These are phyloP conservation scores for Fusarium staphyleae DNA, from an alignment of 2,329 filamentous ascomycete species.

Conservation along the genomic window DNA sequence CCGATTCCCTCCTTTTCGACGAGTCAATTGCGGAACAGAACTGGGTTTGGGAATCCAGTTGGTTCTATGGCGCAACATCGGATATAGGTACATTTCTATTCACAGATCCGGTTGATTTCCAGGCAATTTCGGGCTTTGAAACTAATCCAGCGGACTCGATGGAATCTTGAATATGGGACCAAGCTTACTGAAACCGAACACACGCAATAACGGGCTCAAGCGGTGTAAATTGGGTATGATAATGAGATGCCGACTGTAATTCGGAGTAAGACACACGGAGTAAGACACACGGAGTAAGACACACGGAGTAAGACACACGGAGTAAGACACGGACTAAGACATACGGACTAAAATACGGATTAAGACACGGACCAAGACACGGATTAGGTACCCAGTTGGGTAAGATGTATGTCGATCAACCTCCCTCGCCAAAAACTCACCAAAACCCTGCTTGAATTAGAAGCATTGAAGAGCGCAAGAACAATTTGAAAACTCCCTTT, in stretches of 20 bases:
- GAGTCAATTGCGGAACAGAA: not conserved
- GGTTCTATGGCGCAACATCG: slow-evolving; percentile 13
- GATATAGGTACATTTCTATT: slow-evolving; percentile 29
- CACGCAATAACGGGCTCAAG: no score
- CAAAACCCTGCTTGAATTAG: not conserved
- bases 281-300: not conserved
- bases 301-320: no score
- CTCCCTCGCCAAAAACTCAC: no score
- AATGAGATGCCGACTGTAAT: no score
- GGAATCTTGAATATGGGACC: no score
- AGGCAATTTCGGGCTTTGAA: not conserved
- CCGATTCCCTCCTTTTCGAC: not conserved
- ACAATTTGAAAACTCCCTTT: no score
- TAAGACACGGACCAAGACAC: not conserved
- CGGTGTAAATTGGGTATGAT: no score
- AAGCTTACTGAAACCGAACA: no score
- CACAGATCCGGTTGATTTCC: slow-evolving; percentile 28
- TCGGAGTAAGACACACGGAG: slow-evolving; percentile 1
- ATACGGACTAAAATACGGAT: slow-evolving; percentile 1
- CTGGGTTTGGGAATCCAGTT: slow-evolving; percentile 7
- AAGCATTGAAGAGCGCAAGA: no score
- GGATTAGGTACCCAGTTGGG: no score
- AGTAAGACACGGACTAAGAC: not conserved
- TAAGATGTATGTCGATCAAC: no score
- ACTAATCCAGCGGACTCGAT: not conserved